These are phyloP conservation scores for Pilaira anomala DNA, from an alignment of 192 early-diverging fungal genomes.

Conservation along the genomic window DNA sequence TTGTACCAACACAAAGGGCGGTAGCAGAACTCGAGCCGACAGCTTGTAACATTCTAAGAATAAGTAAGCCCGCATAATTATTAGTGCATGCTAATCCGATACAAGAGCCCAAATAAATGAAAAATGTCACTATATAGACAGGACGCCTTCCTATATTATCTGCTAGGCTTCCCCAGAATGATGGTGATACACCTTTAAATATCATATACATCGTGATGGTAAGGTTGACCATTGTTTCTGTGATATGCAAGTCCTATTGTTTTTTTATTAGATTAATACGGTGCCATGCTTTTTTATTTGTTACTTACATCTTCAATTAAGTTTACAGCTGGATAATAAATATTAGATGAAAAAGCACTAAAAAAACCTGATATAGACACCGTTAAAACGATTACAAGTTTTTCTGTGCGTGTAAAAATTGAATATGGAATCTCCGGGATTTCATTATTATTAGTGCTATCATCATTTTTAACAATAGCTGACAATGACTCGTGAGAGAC, in stretches of 20 bases:
- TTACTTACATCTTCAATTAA: slow-evolving; percentile 14
- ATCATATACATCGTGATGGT: slow-evolving; percentile 26
- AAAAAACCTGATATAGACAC: slow-evolving; percentile 34
- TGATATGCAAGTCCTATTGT: slow-evolving; percentile 11
- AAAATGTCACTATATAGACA: slow-evolving; percentile 28
- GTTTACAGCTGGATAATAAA: slow-evolving; percentile 29
- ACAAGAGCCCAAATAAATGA: slow-evolving; percentile 31
- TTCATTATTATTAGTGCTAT: too few relatives aligned
- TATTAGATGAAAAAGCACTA: slow-evolving; percentile 22
- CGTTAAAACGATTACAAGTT: too few relatives aligned
- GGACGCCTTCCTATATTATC: slow-evolving; percentile 36
- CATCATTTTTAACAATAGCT: too few relatives aligned
- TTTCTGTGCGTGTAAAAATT: too few relatives aligned
- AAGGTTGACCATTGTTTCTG: slow-evolving; percentile 11
- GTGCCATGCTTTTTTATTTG: neutral
- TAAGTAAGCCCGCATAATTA: slow-evolving; percentile 24
- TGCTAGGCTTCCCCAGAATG: slow-evolving; percentile 36
- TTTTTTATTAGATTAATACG: neutral
- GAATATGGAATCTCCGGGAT: too few relatives aligned
- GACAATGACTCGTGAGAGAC: too few relatives aligned
- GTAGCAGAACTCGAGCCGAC: slow-evolving; percentile 36
- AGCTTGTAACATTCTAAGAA: slow-evolving; percentile 35
- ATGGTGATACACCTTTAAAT: slow-evolving; percentile 32
- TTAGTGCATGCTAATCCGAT: slow-evolving; percentile 25
- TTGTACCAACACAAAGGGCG: slow-evolving; percentile 25